Percentiles rank a stretch among this genome's conserved stretches.
Evolutionary conservation across 2,329 filamentous ascomycete species (phyloP).

Genomic region (Aspergillus tamarii): DNA sequence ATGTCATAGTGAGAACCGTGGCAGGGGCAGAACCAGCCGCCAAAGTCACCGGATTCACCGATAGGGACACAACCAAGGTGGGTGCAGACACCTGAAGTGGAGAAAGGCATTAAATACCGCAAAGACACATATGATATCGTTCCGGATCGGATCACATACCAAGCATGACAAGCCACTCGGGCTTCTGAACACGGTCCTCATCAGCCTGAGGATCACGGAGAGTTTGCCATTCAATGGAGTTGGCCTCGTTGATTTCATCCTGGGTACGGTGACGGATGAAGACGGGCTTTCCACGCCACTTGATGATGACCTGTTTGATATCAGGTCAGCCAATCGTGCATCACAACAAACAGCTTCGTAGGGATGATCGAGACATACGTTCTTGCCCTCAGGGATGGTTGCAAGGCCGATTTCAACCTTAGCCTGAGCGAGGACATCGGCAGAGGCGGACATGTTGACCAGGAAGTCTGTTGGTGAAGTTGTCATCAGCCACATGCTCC

Average conservation of each 20-base stretch:
- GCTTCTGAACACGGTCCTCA: constrained; percentile 92
- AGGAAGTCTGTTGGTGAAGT: constrained; percentile 76
- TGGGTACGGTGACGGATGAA: constrained; percentile 98
- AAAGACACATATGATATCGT: not conserved
- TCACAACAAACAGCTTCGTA: not conserved
- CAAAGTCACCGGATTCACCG: constrained; percentile 95
- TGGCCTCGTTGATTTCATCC: constrained; percentile 92
- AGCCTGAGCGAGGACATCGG: constrained; percentile 97
- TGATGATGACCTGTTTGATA: constrained; percentile 81
- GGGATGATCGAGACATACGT: constrained; percentile 63
- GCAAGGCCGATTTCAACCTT: constrained; percentile 97
- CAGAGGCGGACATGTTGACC: constrained; percentile 99
- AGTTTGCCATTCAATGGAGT: constrained; percentile 77
- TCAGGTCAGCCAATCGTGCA: constrained; percentile 12
- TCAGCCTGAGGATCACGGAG: constrained; percentile 92
- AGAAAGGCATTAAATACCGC: constrained; percentile 3
- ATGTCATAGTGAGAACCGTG: constrained; percentile 99
- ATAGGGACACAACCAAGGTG: constrained; percentile 99
- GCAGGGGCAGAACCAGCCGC: constrained; percentile 99
- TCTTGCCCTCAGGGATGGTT: constrained; percentile 97
- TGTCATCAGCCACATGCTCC: constrained; percentile 4
- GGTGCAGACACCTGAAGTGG: constrained; percentile 84
- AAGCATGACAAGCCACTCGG: constrained; percentile 98
- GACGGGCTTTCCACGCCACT: constrained; percentile 99
- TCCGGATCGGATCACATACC: constrained; percentile 58